A percentile compares a stretch with the other conserved stretches of the same genome.
Conservation (phyloP, 768 basidiomycete species). For the Rhizopogon salebrosus region DNA sequence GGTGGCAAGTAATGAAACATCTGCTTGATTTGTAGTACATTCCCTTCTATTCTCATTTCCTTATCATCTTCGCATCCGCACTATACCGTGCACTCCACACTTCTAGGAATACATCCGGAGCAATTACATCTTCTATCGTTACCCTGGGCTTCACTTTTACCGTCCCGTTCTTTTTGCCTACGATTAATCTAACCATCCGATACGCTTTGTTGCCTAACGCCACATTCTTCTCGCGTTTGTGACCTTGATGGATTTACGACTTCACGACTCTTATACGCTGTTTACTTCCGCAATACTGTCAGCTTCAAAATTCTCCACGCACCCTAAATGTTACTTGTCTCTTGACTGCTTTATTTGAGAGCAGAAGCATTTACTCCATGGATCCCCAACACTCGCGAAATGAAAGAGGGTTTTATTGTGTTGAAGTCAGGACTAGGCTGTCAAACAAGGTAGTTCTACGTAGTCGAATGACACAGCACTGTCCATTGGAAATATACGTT, state of each 20-base stretch:
- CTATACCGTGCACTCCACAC: neutral
- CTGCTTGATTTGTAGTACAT: neutral
- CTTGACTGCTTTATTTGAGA: neutral
- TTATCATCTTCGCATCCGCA: neutral
- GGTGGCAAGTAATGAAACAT: constrained; percentile 15
- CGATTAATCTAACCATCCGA: neutral
- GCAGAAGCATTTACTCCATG: too few species aligned
- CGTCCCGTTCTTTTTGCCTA: neutral
- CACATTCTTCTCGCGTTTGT: neutral
- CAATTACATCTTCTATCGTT: neutral
- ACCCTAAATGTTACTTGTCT: neutral
- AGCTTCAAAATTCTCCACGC: neutral
- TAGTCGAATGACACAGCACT: too few species aligned
- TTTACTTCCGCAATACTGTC: neutral
- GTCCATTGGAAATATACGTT: too few species aligned
- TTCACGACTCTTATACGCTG: neutral
- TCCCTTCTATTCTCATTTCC: neutral
- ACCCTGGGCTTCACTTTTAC: neutral
- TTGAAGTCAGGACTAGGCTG: too few species aligned
- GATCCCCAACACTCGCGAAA: too few species aligned
- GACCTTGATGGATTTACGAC: constrained; percentile 1
- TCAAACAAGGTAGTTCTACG: too few species aligned
- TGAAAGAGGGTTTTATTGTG: too few species aligned
- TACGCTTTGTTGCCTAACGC: neutral
- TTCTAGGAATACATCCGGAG: constrained; percentile 1